Percentiles rank a stretch among this genome's conserved stretches.
Evolutionary conservation across 2,329 filamentous ascomycete genomes (phyloP).

Genomic region (Claviceps cyperi): DNA sequence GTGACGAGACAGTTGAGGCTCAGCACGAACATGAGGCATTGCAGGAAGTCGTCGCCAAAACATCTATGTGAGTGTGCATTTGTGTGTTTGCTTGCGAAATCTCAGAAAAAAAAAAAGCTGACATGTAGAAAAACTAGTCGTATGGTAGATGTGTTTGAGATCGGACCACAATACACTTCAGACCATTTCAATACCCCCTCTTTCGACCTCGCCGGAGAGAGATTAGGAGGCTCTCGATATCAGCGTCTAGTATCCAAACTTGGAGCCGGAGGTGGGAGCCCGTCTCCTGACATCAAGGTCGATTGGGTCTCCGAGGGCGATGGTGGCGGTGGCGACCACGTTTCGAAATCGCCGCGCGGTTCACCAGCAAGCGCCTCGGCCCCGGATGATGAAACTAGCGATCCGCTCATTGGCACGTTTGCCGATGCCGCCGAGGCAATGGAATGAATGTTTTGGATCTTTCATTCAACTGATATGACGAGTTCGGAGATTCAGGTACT

Average conservation of each 20-base stretch:
- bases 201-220: constrained; percentile 34
- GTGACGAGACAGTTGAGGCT: constrained; percentile 45
- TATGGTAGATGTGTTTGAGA: constrained; percentile 54
- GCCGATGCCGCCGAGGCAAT: constrained; percentile 42
- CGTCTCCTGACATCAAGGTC: constrained; percentile 29
- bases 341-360: neutral
- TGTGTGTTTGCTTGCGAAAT: neutral
- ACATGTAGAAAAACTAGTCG: constrained; percentile 30
- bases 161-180: constrained; percentile 36
- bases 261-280: constrained; percentile 27
- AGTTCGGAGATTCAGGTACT: neutral
- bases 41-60: constrained; percentile 48
- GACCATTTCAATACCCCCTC: constrained; percentile 26
- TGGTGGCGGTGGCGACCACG: constrained; percentile 5
- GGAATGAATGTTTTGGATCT: constrained; percentile 15
- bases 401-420: constrained; percentile 44
- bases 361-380: constrained; percentile 19
- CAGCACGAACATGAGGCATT: constrained; percentile 51
- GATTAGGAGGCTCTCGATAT: constrained; percentile 41
- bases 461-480: neutral
- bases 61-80: constrained; percentile 39
- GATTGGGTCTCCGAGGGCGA: constrained; percentile 43
- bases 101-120: neutral
- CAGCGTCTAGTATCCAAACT: constrained; percentile 48
- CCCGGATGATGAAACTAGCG: constrained; percentile 19